A percentile compares a stretch with the other conserved stretches of the same genome.
Evolutionary conservation across 2,329 filamentous ascomycete genomes (phyloP).

Genomic region (Verruconis gallopava): DNA sequence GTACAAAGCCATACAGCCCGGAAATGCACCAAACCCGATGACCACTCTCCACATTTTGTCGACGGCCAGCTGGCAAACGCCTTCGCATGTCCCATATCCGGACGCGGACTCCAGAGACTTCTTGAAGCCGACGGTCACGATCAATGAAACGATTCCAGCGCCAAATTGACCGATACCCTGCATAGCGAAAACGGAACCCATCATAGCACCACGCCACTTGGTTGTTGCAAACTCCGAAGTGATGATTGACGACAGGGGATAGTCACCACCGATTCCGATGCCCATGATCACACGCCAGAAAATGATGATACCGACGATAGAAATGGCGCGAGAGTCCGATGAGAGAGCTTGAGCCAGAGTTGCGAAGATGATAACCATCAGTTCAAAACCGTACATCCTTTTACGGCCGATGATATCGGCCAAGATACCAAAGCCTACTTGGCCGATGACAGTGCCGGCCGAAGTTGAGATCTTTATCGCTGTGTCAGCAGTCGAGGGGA

Average conservation of each 20-base stretch:
- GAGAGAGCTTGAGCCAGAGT: conserved; percentile 27
- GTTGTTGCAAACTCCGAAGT: conserved; percentile 81
- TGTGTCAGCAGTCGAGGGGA: conserved; percentile 57
- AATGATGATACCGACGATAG: conserved; percentile 26
- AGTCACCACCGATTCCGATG: conserved; percentile 51
- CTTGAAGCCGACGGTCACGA: conserved; percentile 61
- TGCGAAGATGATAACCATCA: conserved; percentile 27
- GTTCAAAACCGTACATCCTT: conserved; percentile 16
- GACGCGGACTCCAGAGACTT: conserved; percentile 42
- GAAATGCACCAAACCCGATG: conserved; percentile 70
- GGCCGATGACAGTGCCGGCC: conserved; percentile 70
- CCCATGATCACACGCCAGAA: conserved; percentile 30
- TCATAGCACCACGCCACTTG: conserved; percentile 77
- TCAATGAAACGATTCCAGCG: conserved; percentile 63
- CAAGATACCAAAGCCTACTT: conserved; percentile 60
- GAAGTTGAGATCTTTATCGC: conserved; percentile 79
- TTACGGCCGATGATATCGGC: conserved; percentile 16
- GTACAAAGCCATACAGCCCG: conserved; percentile 70
- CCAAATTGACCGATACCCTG: conserved; percentile 71
- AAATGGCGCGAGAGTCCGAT: conserved; percentile 22
- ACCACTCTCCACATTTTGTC: conserved; percentile 82
- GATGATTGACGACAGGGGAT: conserved; percentile 70
- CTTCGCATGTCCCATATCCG: conserved; percentile 44
- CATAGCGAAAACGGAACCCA: conserved; percentile 78
- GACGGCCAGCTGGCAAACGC: conserved; percentile 53